Conservation (phyloP, 305 asterid genomes). For the Fraxinus latifolia region DNA sequence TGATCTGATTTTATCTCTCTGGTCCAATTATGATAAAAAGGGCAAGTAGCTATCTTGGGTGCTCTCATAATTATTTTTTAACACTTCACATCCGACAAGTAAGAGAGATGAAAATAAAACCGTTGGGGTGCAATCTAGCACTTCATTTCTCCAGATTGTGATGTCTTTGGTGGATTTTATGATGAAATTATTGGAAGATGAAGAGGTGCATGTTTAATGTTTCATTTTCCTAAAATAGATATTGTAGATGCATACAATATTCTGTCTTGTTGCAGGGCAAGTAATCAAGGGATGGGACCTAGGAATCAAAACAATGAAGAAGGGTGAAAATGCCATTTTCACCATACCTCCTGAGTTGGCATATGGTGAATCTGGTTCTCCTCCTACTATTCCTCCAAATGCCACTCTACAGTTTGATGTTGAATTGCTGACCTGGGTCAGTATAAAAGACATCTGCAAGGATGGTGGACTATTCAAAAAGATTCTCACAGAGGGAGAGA, state of each 20-base stretch:
- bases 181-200: background rate
- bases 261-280: conserved; percentile 56
- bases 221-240: background rate
- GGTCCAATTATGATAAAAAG: background rate
- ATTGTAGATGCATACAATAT: background rate
- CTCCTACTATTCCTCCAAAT: conserved; percentile 91
- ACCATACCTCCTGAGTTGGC: conserved; percentile 86
- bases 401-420: conserved; percentile 89
- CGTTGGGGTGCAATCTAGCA: background rate
- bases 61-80: background rate
- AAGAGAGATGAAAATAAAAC: background rate
- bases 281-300: conserved; percentile 92
- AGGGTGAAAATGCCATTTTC: conserved; percentile 82
- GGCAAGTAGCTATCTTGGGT: background rate
- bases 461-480: conserved; percentile 92
- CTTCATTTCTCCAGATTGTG: background rate
- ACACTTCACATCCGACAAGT: background rate
- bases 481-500: conserved; percentile 68
- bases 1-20: background rate
- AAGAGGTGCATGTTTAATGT: background rate
- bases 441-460: conserved; percentile 91
- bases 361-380: conserved; percentile 83
- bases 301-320: conserved; percentile 92
- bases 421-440: conserved; percentile 79
- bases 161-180: background rate